Conservation (phyloP, 2,329 filamentous ascomycete genomes). For the Byssothecium circinans region DNA sequence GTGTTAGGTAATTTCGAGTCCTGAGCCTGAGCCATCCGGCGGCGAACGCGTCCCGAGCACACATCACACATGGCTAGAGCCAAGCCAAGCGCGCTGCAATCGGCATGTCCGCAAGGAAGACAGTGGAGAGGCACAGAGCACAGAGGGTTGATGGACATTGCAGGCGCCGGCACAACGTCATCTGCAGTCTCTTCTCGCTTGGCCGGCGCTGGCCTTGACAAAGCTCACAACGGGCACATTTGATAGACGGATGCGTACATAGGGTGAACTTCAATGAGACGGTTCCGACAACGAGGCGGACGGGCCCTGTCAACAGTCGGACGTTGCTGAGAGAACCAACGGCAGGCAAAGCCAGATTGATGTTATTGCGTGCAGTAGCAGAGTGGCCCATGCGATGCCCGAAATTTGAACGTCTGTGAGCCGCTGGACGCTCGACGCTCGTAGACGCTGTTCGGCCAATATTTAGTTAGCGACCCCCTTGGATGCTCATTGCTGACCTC, state of each 20-base stretch:
- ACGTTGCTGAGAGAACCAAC: constrained; percentile 18
- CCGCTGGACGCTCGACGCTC: no score
- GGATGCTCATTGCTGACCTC: constrained; percentile 18
- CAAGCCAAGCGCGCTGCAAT: constrained; percentile 6
- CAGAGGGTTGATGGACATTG: constrained; percentile 6
- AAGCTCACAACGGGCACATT: no score
- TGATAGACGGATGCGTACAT: no score
- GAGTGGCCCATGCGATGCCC: constrained; percentile 26
- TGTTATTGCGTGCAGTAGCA: constrained; percentile 36
- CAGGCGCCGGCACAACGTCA: constrained; percentile 21
- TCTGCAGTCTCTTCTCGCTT: constrained; percentile 15
- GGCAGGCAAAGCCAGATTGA: constrained; percentile 25
- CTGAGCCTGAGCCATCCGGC: no score
- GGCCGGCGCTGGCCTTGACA: constrained; percentile 4
- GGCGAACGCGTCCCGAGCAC: constrained; percentile 19
- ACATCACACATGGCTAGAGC: constrained; percentile 21
- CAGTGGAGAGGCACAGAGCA: not conserved
- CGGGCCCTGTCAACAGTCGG: constrained; percentile 6
- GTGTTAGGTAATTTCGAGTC: constrained; percentile 5
- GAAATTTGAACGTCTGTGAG: constrained; percentile 26
- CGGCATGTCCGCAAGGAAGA: constrained; percentile 12
- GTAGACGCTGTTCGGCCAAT: no score
- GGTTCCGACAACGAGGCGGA: constrained; percentile 7
- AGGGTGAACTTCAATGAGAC: not conserved
- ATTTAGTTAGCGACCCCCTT: constrained; percentile 35